These are phyloP conservation scores for Malassezia furfur DNA, from an alignment of 1,284 basidiomycete species.

Conservation along the genomic window DNA sequence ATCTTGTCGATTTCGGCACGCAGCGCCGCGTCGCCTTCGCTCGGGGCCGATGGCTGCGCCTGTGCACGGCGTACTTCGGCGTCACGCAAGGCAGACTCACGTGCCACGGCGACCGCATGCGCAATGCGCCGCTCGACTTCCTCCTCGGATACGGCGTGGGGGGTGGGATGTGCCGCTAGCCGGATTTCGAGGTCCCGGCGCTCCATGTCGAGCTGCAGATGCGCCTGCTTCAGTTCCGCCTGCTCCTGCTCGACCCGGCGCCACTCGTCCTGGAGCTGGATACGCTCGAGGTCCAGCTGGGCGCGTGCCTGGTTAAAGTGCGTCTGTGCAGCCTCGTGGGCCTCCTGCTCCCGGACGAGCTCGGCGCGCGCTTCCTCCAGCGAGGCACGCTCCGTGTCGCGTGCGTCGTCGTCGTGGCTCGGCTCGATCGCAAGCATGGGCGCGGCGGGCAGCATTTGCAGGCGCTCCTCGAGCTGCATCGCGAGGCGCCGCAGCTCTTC, in stretches of 20 bases:
- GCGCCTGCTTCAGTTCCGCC: too few species aligned
- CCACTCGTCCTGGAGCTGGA: slow-evolving; percentile 3
- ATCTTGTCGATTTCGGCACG: neutral
- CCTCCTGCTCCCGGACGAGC: neutral
- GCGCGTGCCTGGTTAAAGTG: neutral
- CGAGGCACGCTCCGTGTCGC: neutral
- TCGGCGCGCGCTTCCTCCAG: neutral
- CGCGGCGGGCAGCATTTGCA: neutral
- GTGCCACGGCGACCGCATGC: neutral
- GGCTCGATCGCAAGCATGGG: neutral
- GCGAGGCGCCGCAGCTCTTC: neutral
- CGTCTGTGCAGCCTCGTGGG: neutral
- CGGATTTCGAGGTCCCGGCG: slow-evolving; percentile 18
- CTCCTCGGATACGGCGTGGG: neutral
- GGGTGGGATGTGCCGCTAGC: neutral
- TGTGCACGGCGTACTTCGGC: slow-evolving; percentile 8
- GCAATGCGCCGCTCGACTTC: slow-evolving; percentile 2
- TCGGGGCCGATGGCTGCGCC: neutral
- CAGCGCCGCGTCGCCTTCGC: neutral
- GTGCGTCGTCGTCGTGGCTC: neutral
- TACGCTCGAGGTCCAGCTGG: slow-evolving; percentile 4
- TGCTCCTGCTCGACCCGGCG: neutral
- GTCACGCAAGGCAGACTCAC: slow-evolving; percentile 6
- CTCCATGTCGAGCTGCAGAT: slow-evolving; percentile 2
- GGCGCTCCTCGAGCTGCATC: slow-evolving; percentile 8